phyloP scores from a whole-genome alignment of 495 filamentous ascomycete species.

The Pyrenula aspistea region DNA sequence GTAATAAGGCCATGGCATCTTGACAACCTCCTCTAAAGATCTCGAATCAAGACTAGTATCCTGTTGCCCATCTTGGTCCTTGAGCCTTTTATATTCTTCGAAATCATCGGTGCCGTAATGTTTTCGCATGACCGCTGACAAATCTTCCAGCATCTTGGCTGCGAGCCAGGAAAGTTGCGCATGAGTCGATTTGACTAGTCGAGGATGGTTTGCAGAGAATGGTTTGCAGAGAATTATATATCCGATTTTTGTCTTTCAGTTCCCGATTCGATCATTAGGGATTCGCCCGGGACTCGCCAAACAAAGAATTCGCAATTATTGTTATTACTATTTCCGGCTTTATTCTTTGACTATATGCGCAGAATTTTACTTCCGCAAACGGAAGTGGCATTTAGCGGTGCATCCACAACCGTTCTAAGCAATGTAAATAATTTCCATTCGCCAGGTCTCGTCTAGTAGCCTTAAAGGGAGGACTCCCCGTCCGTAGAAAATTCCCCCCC shows the following conservation, averaged over 20 bases:
- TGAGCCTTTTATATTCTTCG: not conserved
- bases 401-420: not conserved
- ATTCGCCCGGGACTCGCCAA: not conserved
- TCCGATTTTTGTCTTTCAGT: not conserved
- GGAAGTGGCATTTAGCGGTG: not conserved
- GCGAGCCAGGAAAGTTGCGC: not conserved
- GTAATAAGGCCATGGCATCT: not conserved
- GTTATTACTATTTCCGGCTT: not conserved
- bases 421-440: not conserved
- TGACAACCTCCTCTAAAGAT: not conserved
- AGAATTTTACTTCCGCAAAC: not conserved
- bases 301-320: not conserved
- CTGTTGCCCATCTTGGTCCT: not conserved
- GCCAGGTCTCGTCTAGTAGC: not conserved
- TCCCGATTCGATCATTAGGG: not conserved
- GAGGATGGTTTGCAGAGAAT: not conserved
- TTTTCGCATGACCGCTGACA: not conserved
- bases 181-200: not conserved
- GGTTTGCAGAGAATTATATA: not conserved
- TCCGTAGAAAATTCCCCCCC: not conserved
- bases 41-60: no score
- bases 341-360: not conserved
- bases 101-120: not conserved
- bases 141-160: not conserved
- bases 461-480: not conserved